Base-by-base conservation (phyloP, 1,284 basidiomycete genomes). In the Tylopilus orsonianus region DNA sequence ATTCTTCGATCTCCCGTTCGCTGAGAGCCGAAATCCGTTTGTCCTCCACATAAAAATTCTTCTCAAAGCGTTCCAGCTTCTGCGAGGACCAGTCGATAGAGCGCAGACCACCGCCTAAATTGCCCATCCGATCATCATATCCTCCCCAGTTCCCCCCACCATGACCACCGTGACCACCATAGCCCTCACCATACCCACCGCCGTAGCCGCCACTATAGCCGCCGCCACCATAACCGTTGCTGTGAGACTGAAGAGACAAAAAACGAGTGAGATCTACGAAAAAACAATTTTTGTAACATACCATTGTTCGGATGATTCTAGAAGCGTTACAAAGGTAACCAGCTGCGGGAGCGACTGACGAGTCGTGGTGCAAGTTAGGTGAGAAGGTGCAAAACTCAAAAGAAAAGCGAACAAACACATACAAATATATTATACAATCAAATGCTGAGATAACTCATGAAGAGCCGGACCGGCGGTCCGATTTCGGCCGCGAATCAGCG, bases 11-110 rank as follows among this genome's bases (percentile, higher is more conserved):
- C 62, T 99, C 96, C 41, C 82, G 75, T 13, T 97, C 93, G 49
- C 78, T 83, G 55, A 90, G 89, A 34, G 78, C 73, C 12, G 85
- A 71, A 36, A 99, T 93, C 34, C 84, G 81, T 62, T 89, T 87
- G 71, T 99, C 93, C 71, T 99, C 94, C 50, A 87, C 75, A 71
- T 99, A 99, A 66, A 99, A 99, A 79, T 97, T 97, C 75, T 95
- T 95, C 71, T 94, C 92, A 54, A 95, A 95, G 60, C 81, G 85
- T 64, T 86, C 79, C 50, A 97, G 77, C 54, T 85, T 83, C 49
- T 80, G 76, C 38, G 73, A 71, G 42, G 71, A 62, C 96, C 96
- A 99, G 75, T 98, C 91, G 56, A 97, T 86, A 52, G 78, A 79
- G 56, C 84, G 84, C 44, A 99, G 80, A 45, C 87, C 82, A 46